A percentile compares a stretch with the other conserved stretches of the same genome.
phyloP scores from a whole-genome alignment of 306 rosid species.

The Cucumis sativus region Cucumber_9930_V3 NC_026660.2:28888501-28889000 shows the following conservation, averaged over 20 bases:
- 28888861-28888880: slow-evolving; percentile 16
- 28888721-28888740: background rate
- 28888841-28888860: slow-evolving; percentile 15
- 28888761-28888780: background rate
- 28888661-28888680: slow-evolving; percentile 12
- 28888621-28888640: background rate
- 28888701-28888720: slow-evolving; percentile 2
- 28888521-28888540: slow-evolving; percentile 20
- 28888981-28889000: slow-evolving; percentile 47
- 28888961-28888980: slow-evolving; percentile 17
- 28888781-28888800: background rate
- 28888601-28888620: background rate
- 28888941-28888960: slow-evolving; percentile 27
- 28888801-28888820: slow-evolving; percentile 5
- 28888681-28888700: slow-evolving; percentile 17
- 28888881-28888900: slow-evolving; percentile 37
- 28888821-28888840: slow-evolving; percentile 18
- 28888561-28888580: background rate
- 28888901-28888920: slow-evolving; percentile 78
- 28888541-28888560: slow-evolving; percentile 15
- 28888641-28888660: background rate
- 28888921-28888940: slow-evolving; percentile 62
- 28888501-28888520: slow-evolving; percentile 12
- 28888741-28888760: background rate
- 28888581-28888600: background rate